These are phyloP conservation scores for Ganoderma meredithae DNA, from an alignment of 1,284 basidiomycete species.

Conservation along the genomic window DNA sequence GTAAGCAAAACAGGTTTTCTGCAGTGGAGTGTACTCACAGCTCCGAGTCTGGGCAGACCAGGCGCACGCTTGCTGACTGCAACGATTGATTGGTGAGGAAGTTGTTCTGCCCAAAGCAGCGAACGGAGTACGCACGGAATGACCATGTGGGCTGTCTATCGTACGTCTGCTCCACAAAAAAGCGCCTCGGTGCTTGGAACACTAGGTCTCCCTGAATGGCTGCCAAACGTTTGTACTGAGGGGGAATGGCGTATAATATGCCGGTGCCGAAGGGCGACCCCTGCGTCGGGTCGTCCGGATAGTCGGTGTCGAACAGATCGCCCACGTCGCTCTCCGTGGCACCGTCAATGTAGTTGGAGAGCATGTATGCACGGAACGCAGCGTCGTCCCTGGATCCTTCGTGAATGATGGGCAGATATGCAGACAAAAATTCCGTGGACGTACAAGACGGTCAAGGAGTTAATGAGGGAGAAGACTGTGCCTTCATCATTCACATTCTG, in stretches of 20 bases:
- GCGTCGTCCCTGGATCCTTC: background rate
- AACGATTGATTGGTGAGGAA: background rate
- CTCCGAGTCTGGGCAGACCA: conserved; percentile 40
- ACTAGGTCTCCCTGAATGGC: conserved; percentile 58
- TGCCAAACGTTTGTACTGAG: conserved; percentile 61
- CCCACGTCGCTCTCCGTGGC: conserved; percentile 6
- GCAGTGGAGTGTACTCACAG: conserved; percentile 41
- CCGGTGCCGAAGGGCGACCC: conserved; percentile 64
- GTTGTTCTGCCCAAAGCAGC: background rate
- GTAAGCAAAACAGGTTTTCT: conserved; percentile 21
- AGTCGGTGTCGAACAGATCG: conserved; percentile 33
- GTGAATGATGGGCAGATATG: background rate
- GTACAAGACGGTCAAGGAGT: conserved; percentile 7
- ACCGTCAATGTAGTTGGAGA: conserved; percentile 8
- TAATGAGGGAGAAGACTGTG: conserved; percentile 10
- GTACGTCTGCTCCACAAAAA: conserved; percentile 47
- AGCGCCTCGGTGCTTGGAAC: conserved; percentile 62
- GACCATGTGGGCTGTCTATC: conserved; percentile 41
- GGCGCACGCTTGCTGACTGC: conserved; percentile 53
- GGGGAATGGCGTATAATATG: conserved; percentile 52
- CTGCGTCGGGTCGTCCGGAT: conserved; percentile 40
- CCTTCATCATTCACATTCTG: conserved; percentile 15
- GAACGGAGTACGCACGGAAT: conserved; percentile 37
- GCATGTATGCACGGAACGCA: conserved; percentile 9
- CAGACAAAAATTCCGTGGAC: background rate